These are phyloP conservation scores for Trichoderma sp. DNA, from an alignment of 2,329 filamentous ascomycete species.

Conservation along the genomic window DNA sequence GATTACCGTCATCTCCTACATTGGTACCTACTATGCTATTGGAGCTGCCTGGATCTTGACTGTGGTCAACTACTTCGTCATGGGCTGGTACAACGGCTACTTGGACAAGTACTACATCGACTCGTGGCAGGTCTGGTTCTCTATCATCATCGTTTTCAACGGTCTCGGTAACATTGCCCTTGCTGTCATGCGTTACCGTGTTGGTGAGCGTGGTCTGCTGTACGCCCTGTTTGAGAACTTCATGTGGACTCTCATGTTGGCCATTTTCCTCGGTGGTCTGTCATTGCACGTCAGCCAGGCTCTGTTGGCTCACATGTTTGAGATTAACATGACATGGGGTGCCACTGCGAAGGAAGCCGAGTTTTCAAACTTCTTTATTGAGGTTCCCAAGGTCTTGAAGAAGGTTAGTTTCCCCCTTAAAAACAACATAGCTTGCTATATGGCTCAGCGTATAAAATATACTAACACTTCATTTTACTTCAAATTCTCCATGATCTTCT, in stretches of 20 bases:
- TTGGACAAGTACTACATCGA: conserved; percentile 81
- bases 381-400: conserved; percentile 75
- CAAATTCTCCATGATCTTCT: conserved; percentile 70
- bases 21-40: conserved; percentile 79
- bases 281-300: conserved; percentile 81
- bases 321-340: conserved; percentile 84
- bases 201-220: conserved; percentile 63
- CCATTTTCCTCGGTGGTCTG: conserved; percentile 80
- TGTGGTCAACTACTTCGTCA: conserved; percentile 71
- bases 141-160: conserved; percentile 77
- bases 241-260: conserved; percentile 73
- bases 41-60: conserved; percentile 75
- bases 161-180: conserved; percentile 72
- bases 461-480: conserved; percentile 46
- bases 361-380: conserved; percentile 81
- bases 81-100: conserved; percentile 75
- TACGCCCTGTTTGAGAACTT: conserved; percentile 63
- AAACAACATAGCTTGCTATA: conserved; percentile 33
- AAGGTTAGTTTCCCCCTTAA: conserved; percentile 59
- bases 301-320: conserved; percentile 78
- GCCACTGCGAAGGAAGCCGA: conserved; percentile 82
- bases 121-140: conserved; percentile 78
- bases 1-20: conserved; percentile 74
- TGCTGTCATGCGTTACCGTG: conserved; percentile 71
- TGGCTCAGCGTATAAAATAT: conserved; percentile 25